Evolutionary conservation across 2,329 filamentous ascomycete genomes (phyloP), one percentile per base, ranked within the genome.

Genomic region (Proliferodiscus dingleyae): DNA sequence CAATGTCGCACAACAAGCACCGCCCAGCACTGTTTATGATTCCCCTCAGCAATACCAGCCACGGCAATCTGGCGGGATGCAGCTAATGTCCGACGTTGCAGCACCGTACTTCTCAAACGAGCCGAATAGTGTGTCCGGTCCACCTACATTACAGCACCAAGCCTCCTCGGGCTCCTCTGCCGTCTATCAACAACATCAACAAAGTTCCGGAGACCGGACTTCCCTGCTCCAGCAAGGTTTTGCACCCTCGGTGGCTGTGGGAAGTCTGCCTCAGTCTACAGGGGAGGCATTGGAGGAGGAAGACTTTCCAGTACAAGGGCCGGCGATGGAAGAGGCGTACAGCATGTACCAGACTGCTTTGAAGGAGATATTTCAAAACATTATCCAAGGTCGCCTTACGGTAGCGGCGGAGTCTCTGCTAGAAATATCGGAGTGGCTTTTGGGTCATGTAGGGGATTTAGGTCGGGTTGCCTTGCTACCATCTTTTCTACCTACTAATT

Each of bases 71-170:
- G 80, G 85, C 74, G 80, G 78, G 50, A 79, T 93, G 69, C 85
- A 89, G 65, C 86, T 89, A 69, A 75, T 90, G 66, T 71, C 81
- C 63, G 81, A 89, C 66, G 75, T 78, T 50, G 75, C 83, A 63
- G 75, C 83, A 70, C 83, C 85, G 62, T 95, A 93, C 72, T 90
- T 89, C 68, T 69, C 77, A 58, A 75, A 73, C 67, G 83, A 86
- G 63, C 73, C 82, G 62, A 72, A 78, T 57, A 82, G 75, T 62
- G 69, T 77, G 53, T 72, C 82, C 48, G 74, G 75, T 56, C 70
- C 83, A 24, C 68, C 77, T 55, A 71, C 66, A 42, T 58, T 80
- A 50, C 75, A 77, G 52, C 65, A 72, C 29, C 69, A 77, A 55
- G 63, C 68, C 22, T 70, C 72, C 26, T 67, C 73, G 67, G 65